Evolutionary conservation across 1,139 yeast species (phyloP).

Genomic region (Kurtzmaniella natalensis): DNA sequence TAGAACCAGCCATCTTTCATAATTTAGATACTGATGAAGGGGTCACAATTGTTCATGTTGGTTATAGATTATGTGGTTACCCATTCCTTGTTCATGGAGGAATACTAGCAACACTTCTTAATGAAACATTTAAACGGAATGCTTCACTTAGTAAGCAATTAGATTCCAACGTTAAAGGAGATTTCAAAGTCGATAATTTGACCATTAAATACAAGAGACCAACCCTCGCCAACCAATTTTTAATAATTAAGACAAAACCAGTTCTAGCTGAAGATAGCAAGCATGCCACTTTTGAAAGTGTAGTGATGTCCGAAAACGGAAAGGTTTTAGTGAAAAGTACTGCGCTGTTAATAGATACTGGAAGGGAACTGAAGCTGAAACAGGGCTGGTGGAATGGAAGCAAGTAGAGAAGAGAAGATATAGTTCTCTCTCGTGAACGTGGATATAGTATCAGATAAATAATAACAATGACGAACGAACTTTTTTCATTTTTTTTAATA

Average conservation of each 20-base stretch:
- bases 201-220: constrained; percentile 65
- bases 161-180: constrained; percentile 31
- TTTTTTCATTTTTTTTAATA: too few relatives aligned
- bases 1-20: constrained; percentile 68
- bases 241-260: constrained; percentile 55
- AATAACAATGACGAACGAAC: too few relatives aligned
- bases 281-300: constrained; percentile 25
- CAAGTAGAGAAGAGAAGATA: too few relatives aligned
- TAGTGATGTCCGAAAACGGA: constrained; percentile 33
- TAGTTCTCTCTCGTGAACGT: too few relatives aligned
- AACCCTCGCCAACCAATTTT: constrained; percentile 74
- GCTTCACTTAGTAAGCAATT: constrained; percentile 40
- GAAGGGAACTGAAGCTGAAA: constrained; percentile 22
- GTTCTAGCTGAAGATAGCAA: constrained; percentile 18
- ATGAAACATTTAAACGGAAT: constrained; percentile 64
- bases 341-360: constrained; percentile 38
- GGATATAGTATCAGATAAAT: too few relatives aligned
- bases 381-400: too few relatives aligned
- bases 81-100: constrained; percentile 93
- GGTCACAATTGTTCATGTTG: constrained; percentile 69
- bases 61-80: constrained; percentile 77
- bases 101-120: constrained; percentile 73
- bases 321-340: constrained; percentile 32
- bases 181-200: constrained; percentile 46
- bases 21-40: constrained; percentile 55